Conservation (phyloP, 2,329 filamentous ascomycete genomes). For the Aspergillus aculeatinus region DNA sequence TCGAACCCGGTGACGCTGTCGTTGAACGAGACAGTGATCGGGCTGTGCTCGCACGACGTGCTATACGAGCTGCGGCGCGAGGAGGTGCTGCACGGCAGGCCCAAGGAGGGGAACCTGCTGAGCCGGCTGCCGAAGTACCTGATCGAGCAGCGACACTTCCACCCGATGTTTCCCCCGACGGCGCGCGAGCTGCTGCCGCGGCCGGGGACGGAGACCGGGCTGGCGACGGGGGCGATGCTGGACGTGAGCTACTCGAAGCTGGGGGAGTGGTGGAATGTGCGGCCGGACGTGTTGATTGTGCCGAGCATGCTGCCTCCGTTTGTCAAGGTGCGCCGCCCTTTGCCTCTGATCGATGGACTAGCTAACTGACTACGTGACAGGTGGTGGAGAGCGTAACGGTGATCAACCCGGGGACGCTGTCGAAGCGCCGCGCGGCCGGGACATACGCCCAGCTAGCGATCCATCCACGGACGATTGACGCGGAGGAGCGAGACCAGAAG, state of each 20-base stretch:
- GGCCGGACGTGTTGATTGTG: conserved; percentile 79
- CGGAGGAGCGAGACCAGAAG: conserved; percentile 57
- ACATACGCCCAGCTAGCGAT: conserved; percentile 81
- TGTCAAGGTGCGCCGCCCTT: conserved; percentile 64
- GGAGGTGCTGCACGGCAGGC: conserved; percentile 62
- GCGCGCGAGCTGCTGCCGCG: conserved; percentile 67
- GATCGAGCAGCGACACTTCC: conserved; percentile 87
- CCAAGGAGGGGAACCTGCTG: conserved; percentile 60
- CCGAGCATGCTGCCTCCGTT: conserved; percentile 84
- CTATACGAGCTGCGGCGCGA: conserved; percentile 78
- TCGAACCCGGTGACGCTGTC: conserved; percentile 89
- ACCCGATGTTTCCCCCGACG: conserved; percentile 80
- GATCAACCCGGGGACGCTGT: conserved; percentile 85
- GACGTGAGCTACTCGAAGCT: conserved; percentile 84
- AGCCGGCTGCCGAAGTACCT: conserved; percentile 73
- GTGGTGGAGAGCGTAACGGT: conserved; percentile 86
- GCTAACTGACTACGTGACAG: conserved; percentile 45
- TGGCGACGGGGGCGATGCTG: conserved; percentile 72
- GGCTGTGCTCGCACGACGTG: conserved; percentile 78
- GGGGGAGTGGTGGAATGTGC: conserved; percentile 83
- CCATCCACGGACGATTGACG: conserved; percentile 61
- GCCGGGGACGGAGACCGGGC: conserved; percentile 59
- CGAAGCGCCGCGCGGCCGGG: conserved; percentile 79
- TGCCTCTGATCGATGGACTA: neutral
- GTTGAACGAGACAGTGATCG: conserved; percentile 82